These are phyloP conservation scores for Cryptosporidium andersoni DNA, from an alignment of 169 alveolate species.

Conservation along the genomic window DNA sequence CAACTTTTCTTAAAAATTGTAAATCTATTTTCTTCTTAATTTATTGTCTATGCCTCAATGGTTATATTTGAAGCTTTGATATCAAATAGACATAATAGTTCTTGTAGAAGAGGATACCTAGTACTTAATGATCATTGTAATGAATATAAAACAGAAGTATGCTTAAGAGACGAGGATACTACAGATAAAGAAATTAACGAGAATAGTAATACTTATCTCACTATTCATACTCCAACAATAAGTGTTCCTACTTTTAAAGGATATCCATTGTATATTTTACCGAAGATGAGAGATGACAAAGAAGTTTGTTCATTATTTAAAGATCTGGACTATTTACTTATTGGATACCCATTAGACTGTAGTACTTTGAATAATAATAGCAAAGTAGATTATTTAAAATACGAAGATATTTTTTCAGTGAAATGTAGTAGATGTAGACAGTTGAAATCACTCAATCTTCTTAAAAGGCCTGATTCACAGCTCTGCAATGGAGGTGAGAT, in stretches of 20 bases:
- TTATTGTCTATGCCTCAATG: slow-evolving; percentile 7
- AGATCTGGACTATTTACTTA: slow-evolving; percentile 24
- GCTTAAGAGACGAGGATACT: background rate
- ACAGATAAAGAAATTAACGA: background rate
- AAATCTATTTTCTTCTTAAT: too few species aligned
- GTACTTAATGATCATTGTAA: slow-evolving; percentile 3
- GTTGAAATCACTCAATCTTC: background rate
- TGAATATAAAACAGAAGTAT: background rate
- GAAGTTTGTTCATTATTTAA: slow-evolving; percentile 29
- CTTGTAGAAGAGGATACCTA: slow-evolving; percentile 43
- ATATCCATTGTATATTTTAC: slow-evolving; percentile 36
- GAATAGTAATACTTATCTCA: background rate
- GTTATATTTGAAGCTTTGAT: slow-evolving; percentile 19
- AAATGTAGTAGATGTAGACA: background rate
- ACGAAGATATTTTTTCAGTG: background rate
- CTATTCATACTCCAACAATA: slow-evolving; percentile 36
- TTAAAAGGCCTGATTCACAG: slow-evolving; percentile 40
- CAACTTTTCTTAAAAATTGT: too few species aligned
- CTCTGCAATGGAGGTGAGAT: slow-evolving; percentile 33
- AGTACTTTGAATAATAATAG: background rate
- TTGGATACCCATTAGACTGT: slow-evolving; percentile 23
- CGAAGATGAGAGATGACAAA: background rate
- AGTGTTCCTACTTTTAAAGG: slow-evolving; percentile 61
- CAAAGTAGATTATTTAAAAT: background rate
- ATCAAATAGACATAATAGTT: background rate